A percentile compares a stretch with the other conserved stretches of the same genome.
These are phyloP conservation scores for Agaricus subrufescens DNA, from an alignment of 768 basidiomycete genomes.

Conservation along the genomic window DNA sequence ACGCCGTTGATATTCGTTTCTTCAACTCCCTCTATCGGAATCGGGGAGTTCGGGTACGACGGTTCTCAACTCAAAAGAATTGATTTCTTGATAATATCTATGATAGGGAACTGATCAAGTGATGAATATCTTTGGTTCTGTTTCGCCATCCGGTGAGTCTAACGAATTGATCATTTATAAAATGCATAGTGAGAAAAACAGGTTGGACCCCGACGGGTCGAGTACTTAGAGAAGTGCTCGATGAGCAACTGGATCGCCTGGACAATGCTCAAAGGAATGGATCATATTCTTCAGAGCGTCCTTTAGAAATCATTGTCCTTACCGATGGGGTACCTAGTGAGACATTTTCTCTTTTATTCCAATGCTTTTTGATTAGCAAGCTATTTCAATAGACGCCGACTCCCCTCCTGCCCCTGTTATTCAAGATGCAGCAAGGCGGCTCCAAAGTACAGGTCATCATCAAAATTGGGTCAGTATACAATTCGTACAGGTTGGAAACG, in stretches of 20 bases:
- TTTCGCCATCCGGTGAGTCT: conserved; percentile 14
- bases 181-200: background rate
- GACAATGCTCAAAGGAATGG: conserved; percentile 13
- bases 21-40: conserved; percentile 16
- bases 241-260: conserved; percentile 17
- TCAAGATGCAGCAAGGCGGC: conserved; percentile 17
- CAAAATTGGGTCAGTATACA: conserved; percentile 28
- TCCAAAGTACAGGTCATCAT: conserved; percentile 22
- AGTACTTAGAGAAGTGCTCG: conserved; percentile 14
- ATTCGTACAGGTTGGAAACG: conserved; percentile 29
- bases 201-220: conserved; percentile 26
- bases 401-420: conserved; percentile 12
- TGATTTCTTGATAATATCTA: background rate
- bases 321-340: conserved; percentile 28
- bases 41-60: conserved; percentile 3
- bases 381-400: background rate
- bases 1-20: conserved; percentile 22
- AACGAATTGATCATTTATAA: background rate
- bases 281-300: conserved; percentile 19
- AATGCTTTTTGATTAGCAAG: background rate
- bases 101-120: conserved; percentile 18
- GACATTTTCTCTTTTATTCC: background rate
- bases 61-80: background rate
- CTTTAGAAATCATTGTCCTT: conserved; percentile 28
- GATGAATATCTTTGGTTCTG: conserved; percentile 15